phyloP scores from a whole-genome alignment of 352 stramenopile genomes.

The Phytophthora pluvialis region DNA sequence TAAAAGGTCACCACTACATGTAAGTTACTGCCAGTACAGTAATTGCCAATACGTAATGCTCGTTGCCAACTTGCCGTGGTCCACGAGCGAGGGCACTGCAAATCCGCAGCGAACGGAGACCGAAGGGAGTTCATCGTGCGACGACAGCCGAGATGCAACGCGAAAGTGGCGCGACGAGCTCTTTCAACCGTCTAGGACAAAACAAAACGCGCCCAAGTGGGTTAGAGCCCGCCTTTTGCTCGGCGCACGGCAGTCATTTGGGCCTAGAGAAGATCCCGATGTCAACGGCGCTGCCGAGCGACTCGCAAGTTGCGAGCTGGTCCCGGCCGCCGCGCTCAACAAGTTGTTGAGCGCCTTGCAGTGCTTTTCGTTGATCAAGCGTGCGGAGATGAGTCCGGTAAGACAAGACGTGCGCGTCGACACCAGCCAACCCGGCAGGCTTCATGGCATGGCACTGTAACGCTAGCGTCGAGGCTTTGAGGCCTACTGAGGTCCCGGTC shows the following conservation, averaged over 20 bases:
- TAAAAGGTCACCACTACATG: no score
- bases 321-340: conserved; percentile 11
- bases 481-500: background rate
- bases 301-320: conserved; percentile 2
- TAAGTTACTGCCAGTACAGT: no score
- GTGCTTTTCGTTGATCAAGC: conserved; percentile 8
- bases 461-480: background rate
- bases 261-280: conserved; percentile 18
- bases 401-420: conserved; percentile 6
- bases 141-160: background rate
- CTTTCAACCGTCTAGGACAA: background rate
- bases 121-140: background rate
- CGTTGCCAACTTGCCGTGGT: no score
- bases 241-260: conserved; percentile 17
- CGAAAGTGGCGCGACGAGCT: background rate
- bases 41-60: no score
- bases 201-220: no score
- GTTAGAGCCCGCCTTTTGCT: conserved; percentile 2
- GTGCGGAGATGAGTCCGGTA: conserved; percentile 14
- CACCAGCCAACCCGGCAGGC: conserved; percentile 2
- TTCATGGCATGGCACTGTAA: conserved; percentile 19
- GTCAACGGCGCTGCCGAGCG: conserved; percentile 7
- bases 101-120: background rate
- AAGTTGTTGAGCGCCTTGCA: conserved; percentile 11
- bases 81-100: background rate